Evolutionary conservation across 805 yeast genomes (phyloP), one percentile per base, ranked within the genome.

Genomic region (Pichia thaimueangensis): DNA sequence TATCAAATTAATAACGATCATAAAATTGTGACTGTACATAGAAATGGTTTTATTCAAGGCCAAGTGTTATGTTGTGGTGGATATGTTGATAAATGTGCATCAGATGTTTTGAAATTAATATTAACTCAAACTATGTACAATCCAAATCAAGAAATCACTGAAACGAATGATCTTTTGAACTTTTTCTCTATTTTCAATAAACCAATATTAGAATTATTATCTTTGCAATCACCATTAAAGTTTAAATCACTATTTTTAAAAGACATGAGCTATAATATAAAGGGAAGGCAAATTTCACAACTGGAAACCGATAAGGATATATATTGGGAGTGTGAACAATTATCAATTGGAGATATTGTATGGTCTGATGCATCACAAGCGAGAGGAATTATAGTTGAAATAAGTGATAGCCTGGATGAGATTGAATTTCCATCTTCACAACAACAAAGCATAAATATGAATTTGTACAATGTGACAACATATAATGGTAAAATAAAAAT

Each of bases 281-380:
- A 34, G 10, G 12, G 3, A 3, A 15, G 16, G 5, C 23, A 32
- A 16, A 13, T 22, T 20, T n/a, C 15, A 13, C 21, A 9, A 7
- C n/a, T 12, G 13, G 11, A 17, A 6, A 20, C 3, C 10, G 30
- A 16, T 20, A 15, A n/a, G 31, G 36, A 33, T 30, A 24, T 21
- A 5, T 9, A 30, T 25, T 41, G 41, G 41, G 41, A 41, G 19
- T 20, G 30, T 33, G 37, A 33, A 29, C 30, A 38, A 4, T 22
- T 42, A 16, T 35, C 28, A 9, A 17, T 42, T 10, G 45, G 45
- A 9, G 45, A 42, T 25, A 33, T 42, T 38, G 39, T 42, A 15
- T 42, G 45, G 45, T 41, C 45, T 1, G 45, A 41, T 15, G 37
- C 32, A 32, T 41, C 45, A 5, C 45, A 41, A 28, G 45, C 45